Conservation (phyloP, 768 basidiomycete genomes). For the Lactarius trivialis region DNA sequence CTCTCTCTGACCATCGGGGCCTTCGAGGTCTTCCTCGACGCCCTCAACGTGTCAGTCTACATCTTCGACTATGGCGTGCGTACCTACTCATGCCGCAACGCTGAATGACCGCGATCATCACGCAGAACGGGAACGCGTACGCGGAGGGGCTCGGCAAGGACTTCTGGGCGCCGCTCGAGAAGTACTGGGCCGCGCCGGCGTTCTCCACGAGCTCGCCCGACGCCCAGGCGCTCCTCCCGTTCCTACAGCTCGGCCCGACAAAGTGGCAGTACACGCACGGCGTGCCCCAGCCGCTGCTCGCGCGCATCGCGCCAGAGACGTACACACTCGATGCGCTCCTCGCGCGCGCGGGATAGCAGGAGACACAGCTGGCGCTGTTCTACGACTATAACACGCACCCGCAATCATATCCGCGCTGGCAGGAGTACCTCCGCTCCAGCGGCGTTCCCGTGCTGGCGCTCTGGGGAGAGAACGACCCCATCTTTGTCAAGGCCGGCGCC, state of each 20-base stretch:
- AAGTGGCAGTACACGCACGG: constrained; percentile 37
- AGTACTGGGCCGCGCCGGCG: constrained; percentile 28
- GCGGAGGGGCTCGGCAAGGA: constrained; percentile 36
- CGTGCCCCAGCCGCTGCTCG: constrained; percentile 29
- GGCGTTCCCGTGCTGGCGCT: constrained; percentile 40
- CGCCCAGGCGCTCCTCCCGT: constrained; percentile 25
- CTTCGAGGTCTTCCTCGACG: constrained; percentile 40
- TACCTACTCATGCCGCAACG: constrained; percentile 7
- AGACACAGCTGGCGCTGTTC: constrained; percentile 41
- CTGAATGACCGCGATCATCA: constrained; percentile 36
- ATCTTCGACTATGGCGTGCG: constrained; percentile 47
- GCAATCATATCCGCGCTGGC: constrained; percentile 40
- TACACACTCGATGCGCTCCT: constrained; percentile 39
- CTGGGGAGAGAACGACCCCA: constrained; percentile 43
- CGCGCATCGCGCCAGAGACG: constrained; percentile 33
- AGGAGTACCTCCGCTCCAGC: constrained; percentile 36
- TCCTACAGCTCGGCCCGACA: constrained; percentile 30
- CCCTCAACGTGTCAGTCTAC: constrained; percentile 37
- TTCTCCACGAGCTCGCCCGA: constrained; percentile 22
- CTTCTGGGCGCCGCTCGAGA: constrained; percentile 35
- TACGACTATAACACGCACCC: constrained; percentile 38
- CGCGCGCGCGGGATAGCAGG: constrained; percentile 34
- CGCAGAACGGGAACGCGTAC: constrained; percentile 47
- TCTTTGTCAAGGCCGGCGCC: constrained; percentile 40
- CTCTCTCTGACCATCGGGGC: constrained; percentile 35